A percentile compares a stretch with the other conserved stretches of the same genome.
Conservation (phyloP, 1,139 yeast genomes). For the Petasospora rhodanensis region DNA sequence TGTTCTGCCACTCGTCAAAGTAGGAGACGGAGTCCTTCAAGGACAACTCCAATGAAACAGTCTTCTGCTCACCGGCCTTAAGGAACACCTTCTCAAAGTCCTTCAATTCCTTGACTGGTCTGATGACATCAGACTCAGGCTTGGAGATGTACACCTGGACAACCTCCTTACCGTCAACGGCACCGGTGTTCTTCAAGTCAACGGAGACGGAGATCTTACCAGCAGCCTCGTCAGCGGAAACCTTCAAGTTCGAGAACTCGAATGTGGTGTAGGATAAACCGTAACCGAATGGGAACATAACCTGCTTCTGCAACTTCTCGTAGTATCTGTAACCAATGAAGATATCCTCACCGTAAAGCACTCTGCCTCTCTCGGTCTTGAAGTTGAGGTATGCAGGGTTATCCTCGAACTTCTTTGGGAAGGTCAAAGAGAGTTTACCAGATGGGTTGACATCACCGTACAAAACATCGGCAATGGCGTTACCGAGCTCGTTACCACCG, state of each 20-base stretch:
- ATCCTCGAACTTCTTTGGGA: constrained; percentile 43
- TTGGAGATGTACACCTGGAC: constrained; percentile 42
- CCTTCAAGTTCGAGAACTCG: constrained; percentile 28
- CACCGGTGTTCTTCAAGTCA: constrained; percentile 40
- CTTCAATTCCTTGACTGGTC: no score
- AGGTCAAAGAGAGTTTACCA: constrained; percentile 58
- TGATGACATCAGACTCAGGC: constrained; percentile 33
- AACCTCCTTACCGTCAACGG: constrained; percentile 38
- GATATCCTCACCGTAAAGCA: constrained; percentile 45
- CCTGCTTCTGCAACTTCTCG: constrained; percentile 43
- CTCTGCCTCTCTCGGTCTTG: constrained; percentile 45
- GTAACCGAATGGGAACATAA: constrained; percentile 55
- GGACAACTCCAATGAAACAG: no score
- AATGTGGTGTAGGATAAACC: constrained; percentile 57
- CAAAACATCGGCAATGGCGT: constrained; percentile 51
- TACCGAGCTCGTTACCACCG: constrained; percentile 45
- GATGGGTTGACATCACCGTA: constrained; percentile 65
- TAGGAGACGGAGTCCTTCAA: no score
- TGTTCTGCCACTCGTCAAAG: no score
- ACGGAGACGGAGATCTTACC: constrained; percentile 35
- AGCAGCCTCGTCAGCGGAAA: constrained; percentile 24
- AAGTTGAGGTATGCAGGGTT: constrained; percentile 48
- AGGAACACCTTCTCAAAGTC: no score
- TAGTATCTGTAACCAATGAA: constrained; percentile 59
- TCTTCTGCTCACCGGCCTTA: no score